A percentile compares a stretch with the other conserved stretches of the same genome.
Conservation (phyloP, 257 asterid species). For the Solanum paucissectum region DNA sequence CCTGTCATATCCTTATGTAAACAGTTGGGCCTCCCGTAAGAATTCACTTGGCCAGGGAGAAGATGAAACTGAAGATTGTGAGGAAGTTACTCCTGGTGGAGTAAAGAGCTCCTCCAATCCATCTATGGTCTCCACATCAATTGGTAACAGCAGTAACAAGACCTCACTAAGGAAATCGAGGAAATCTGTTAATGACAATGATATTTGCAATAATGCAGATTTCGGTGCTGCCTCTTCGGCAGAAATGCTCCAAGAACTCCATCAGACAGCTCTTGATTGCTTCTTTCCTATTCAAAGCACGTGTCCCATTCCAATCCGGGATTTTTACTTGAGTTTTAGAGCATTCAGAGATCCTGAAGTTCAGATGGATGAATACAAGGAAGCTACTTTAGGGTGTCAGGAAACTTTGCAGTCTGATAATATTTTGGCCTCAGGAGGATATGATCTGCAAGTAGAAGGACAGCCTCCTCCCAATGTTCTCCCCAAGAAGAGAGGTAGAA, state of each 20-base stretch:
- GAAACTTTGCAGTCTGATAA: not conserved
- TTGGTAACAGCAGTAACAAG: conserved; percentile 1
- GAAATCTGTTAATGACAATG: conserved; percentile 19
- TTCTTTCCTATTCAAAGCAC: conserved; percentile 19
- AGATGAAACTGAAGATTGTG: conserved; percentile 17
- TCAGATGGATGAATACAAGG: not conserved
- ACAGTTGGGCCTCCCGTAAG: conserved; percentile 8
- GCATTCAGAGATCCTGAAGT: conserved; percentile 24
- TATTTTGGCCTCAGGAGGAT: not conserved
- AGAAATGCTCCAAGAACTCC: conserved; percentile 48
- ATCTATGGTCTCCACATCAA: conserved; percentile 4
- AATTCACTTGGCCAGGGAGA: conserved; percentile 13
- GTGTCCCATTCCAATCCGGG: conserved; percentile 31
- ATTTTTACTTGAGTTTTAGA: conserved; percentile 45
- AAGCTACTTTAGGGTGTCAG: not conserved
- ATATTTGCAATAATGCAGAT: conserved; percentile 14
- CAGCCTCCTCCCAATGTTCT: not conserved
- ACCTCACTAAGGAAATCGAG: conserved; percentile 4
- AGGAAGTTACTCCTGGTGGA: conserved; percentile 9
- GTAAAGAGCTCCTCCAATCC: not conserved
- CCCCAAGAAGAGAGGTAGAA: conserved; percentile 15
- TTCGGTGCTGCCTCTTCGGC: conserved; percentile 27
- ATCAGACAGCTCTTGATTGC: conserved; percentile 30
- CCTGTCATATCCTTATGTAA: conserved; percentile 62
- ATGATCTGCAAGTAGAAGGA: not conserved